A percentile compares a stretch with the other conserved stretches of the same genome.
phyloP scores from a whole-genome alignment of 768 basidiomycete genomes.

The Roridomyces roridus region DNA sequence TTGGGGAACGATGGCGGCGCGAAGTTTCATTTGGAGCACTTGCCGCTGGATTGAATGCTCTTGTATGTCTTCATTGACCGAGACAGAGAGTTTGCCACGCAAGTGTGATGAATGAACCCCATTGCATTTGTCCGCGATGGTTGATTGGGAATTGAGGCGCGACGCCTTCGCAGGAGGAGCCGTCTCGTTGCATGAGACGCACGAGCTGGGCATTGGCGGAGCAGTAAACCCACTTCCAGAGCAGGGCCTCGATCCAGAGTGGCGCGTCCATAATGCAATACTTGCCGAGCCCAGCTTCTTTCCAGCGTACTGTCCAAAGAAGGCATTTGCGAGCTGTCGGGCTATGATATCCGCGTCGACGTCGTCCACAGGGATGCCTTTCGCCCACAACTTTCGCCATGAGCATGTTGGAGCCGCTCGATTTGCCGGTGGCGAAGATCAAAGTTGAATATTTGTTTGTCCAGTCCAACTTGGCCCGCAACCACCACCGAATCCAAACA shows the following conservation, averaged over 20 bases:
- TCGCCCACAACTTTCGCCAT: no score
- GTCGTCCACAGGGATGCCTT: no score
- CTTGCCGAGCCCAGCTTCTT: conserved; percentile 81
- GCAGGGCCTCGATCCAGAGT: conserved; percentile 84
- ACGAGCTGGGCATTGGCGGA: conserved; percentile 84
- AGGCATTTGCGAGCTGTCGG: conserved; percentile 85
- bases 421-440: no score
- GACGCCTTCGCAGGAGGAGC: conserved; percentile 65
- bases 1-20: no score
- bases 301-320: conserved; percentile 64
- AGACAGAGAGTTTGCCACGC: conserved; percentile 28
- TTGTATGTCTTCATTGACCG: conserved; percentile 11
- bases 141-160: conserved; percentile 80
- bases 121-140: conserved; percentile 76
- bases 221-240: conserved; percentile 83
- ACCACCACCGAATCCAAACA: conserved; percentile 84
- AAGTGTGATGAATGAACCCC: conserved; percentile 42
- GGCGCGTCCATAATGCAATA: conserved; percentile 91
- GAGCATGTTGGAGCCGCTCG: no score
- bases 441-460: no score
- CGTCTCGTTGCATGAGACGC: conserved; percentile 81
- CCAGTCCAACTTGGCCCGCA: no score
- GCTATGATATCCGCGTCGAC: no score
- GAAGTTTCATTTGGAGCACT: no score
- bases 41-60: no score